Evolutionary conservation across 768 basidiomycete genomes (phyloP), one percentile per base, ranked within the genome.

Genomic region (Mycena epipterygia): DNA sequence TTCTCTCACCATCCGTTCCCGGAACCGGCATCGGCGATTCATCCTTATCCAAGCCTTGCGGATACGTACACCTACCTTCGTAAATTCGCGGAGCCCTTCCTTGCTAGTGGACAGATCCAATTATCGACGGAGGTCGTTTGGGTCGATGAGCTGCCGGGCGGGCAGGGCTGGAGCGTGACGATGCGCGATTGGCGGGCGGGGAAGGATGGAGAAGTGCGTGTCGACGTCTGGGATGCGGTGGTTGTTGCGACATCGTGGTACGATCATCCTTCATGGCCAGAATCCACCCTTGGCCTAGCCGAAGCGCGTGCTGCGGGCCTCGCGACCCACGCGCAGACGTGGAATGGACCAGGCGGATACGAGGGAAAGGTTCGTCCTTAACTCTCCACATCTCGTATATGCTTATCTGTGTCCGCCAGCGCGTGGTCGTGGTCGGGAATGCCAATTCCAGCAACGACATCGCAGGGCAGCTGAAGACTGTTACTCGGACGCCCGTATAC

Each of bases 381-480:
- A n/a, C n/a, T n/a, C 12, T 30, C 4, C n/a, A n/a, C n/a, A 2
- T 55, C 51, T 3, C 13, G 19, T 13, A 16, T 4, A 3, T 29
- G 5, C 16, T 13, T 14, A 12, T 56, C 46, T 64, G 5, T 21
- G 14, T 17, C 23, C 19, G 23, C 25, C n/a, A 89, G 88, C 82
- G 83, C 21, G 80, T 83, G 25, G 79, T 87, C 0, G 80, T 89
- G 13, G 75, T 89, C 5, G 88, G 85, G 13, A 88, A 88, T 27
- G 88, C 85, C 23, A 86, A 88, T 57, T 88, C 88, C 2, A 81
- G 82, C 39, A 89, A 89, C 71, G 88, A 89, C 58, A 85, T 89
- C 42, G 85, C 85, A 0, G 82, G 84, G 1, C 86, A 88, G 39
- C 79, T 88, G 0, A 81, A 80, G 0, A 64, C 81, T 0, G 76